A percentile compares a stretch with the other conserved stretches of the same genome.
phyloP scores from a whole-genome alignment of 1,139 yeast genomes.

The Candida buenavistaensis region DNA sequence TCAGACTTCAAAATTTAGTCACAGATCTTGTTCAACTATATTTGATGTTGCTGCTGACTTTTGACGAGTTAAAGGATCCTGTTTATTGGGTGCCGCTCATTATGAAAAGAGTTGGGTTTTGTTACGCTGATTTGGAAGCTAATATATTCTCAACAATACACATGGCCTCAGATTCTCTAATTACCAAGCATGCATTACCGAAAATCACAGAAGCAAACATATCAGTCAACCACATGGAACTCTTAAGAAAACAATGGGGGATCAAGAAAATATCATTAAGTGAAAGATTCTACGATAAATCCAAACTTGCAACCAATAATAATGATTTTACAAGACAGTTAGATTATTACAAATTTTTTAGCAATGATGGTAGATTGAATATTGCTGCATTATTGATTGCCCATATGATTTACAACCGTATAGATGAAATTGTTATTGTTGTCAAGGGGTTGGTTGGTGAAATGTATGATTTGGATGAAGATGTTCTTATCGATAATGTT shows the following conservation, averaged over 20 bases:
- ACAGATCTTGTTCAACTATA: constrained; percentile 33
- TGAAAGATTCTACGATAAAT: constrained; percentile 25
- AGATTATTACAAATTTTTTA: constrained; percentile 28
- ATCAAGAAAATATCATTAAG: constrained; percentile 22
- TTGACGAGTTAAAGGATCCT: constrained; percentile 30
- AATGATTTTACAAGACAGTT: constrained; percentile 17
- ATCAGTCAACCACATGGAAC: constrained; percentile 32
- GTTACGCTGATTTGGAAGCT: constrained; percentile 29
- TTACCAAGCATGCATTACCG: constrained; percentile 29
- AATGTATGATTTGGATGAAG: constrained; percentile 25
- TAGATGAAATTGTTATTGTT: constrained; percentile 32
- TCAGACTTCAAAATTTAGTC: constrained; percentile 23
- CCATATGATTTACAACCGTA: constrained; percentile 32
- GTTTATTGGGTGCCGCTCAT: constrained; percentile 29
- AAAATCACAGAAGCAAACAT: constrained; percentile 35
- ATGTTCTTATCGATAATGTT: constrained; percentile 11
- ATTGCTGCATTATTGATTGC: constrained; percentile 30
- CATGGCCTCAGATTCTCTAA: constrained; percentile 34
- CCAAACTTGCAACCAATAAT: constrained; percentile 10
- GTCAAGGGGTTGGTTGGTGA: constrained; percentile 41
- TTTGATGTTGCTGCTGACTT: constrained; percentile 23
- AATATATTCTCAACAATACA: constrained; percentile 32
- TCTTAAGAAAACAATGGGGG: constrained; percentile 34
- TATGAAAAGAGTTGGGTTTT: constrained; percentile 33
- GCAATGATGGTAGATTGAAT: constrained; percentile 34